Base-by-base conservation (phyloP, 257 asterid genomes). In the Haberlea rhodopensis region DNA sequence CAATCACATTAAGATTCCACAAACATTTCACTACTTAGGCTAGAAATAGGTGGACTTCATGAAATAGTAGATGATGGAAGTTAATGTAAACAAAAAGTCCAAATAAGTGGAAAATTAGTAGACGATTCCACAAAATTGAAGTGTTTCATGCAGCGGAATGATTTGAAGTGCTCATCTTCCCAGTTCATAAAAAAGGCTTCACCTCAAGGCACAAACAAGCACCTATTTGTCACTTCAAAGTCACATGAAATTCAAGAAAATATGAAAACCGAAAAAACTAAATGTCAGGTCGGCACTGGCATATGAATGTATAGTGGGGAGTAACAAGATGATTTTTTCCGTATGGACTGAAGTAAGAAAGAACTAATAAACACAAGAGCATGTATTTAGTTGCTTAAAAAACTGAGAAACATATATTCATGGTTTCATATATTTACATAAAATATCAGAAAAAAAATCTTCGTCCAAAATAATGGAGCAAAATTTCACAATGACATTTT, bases 131-230 rank as follows among this genome's bases (percentile, higher is more conserved):
- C 29, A 52, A 11, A 69, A 55, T 23, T 22, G 16, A 60, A 51
- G 56, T 25, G 32, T 60, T 45, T 56, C 63, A 58, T 28, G 56
- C 52, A 53, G 59, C 34, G 57, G 16, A 43, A 22, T 37, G 45
- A 59, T 60, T 31, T 6, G 24, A 60, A 49, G 49, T 65, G 28
- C 31, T 15, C 2, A 13, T 53, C 65, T 76, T 55, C 54, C 67
- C 57, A 62, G 71, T 57, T 18, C 23, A 66, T n/a, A 18, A 64
- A 48, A 68, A 29, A 28, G 60, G 64, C 67, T 18, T 64, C 8
- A 53, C 52, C 62, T 15, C 63, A 48, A 54, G 64, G 57, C 53
- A 54, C 37, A 66, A 57, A 71, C 34, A 28, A 34, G 32, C 46
- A 32, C 23, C 64, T 27, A 6, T 4, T 16, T 55, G 60, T 16